A percentile compares a stretch with the other conserved stretches of the same genome.
phyloP scores from a whole-genome alignment of 2,329 filamentous ascomycete genomes.

The Aureobasidium sp. region DNA sequence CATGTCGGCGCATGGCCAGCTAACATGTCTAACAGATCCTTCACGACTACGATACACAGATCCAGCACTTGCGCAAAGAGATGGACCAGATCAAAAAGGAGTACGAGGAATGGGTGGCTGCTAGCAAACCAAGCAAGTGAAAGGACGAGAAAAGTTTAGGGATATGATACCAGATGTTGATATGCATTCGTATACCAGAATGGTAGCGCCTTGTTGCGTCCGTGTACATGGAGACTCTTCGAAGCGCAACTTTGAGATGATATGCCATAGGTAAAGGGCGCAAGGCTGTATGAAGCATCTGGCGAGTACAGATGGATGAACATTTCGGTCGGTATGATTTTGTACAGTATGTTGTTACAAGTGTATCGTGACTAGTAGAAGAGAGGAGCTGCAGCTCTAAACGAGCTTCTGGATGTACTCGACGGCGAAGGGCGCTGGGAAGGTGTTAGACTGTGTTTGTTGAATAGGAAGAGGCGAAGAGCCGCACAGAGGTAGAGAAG shows the following conservation, averaged over 20 bases:
- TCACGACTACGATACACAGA: conserved; percentile 72
- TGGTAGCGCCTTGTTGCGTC: too few relatives aligned
- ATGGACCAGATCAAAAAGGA: conserved; percentile 50
- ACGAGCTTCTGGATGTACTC: conserved; percentile 45
- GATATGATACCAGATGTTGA: background rate
- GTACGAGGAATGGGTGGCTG: conserved; percentile 45
- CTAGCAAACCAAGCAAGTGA: conserved; percentile 13
- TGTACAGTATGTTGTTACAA: conserved; percentile 9
- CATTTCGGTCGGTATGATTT: background rate
- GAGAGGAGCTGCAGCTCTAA: conserved; percentile 15
- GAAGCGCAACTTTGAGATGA: too few relatives aligned
- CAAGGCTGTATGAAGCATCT: background rate
- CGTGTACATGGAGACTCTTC: too few relatives aligned
- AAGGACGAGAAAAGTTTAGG: background rate
- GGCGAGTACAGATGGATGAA: background rate
- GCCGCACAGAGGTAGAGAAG: conserved; percentile 68
- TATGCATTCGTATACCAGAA: background rate
- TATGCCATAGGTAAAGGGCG: background rate
- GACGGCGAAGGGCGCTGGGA: conserved; percentile 46
- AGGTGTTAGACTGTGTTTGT: background rate
- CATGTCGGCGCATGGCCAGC: conserved; percentile 6
- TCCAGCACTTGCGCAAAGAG: conserved; percentile 63
- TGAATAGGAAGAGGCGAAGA: background rate
- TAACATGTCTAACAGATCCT: conserved; percentile 48
- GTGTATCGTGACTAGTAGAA: background rate